Conservation (phyloP, 1,284 basidiomycete species). For the Boletus mariae region DNA sequence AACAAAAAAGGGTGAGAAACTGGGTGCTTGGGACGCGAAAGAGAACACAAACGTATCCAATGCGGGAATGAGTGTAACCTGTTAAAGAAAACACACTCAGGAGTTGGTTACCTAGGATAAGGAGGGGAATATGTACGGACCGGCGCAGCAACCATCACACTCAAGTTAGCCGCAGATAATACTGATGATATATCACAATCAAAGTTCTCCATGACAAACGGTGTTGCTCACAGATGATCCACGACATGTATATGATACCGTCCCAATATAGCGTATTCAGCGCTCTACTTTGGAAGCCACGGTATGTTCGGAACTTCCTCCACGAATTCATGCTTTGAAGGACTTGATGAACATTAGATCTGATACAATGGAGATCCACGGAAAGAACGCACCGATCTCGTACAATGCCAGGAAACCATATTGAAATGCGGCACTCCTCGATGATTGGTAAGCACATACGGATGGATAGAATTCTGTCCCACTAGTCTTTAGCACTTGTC, state of each 20-base stretch:
- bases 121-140: slow-evolving; percentile 10
- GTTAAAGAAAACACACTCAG: neutral
- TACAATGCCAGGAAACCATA: slow-evolving; percentile 23
- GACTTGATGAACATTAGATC: slow-evolving; percentile 13
- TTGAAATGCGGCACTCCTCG: slow-evolving; percentile 16
- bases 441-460: slow-evolving; percentile 14
- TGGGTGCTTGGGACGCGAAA: neutral
- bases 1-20: slow-evolving; percentile 4
- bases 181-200: slow-evolving; percentile 11
- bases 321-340: slow-evolving; percentile 28
- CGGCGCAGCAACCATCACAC: slow-evolving; percentile 18
- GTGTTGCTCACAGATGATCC: slow-evolving; percentile 22
- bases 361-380: neutral
- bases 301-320: slow-evolving; percentile 27
- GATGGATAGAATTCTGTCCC: slow-evolving; percentile 23
- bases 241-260: slow-evolving; percentile 28
- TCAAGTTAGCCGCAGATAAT: slow-evolving; percentile 19
- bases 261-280: slow-evolving; percentile 29
- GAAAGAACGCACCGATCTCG: slow-evolving; percentile 25
- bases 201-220: neutral
- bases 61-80: slow-evolving; percentile 21
- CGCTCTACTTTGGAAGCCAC: slow-evolving; percentile 14
- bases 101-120: neutral
- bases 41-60: slow-evolving; percentile 27
- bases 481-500: neutral